Percentiles rank a stretch among this genome's conserved stretches.
phyloP scores from a whole-genome alignment of 1,139 yeast species.

The Magnusiomyces paraingens region DNA sequence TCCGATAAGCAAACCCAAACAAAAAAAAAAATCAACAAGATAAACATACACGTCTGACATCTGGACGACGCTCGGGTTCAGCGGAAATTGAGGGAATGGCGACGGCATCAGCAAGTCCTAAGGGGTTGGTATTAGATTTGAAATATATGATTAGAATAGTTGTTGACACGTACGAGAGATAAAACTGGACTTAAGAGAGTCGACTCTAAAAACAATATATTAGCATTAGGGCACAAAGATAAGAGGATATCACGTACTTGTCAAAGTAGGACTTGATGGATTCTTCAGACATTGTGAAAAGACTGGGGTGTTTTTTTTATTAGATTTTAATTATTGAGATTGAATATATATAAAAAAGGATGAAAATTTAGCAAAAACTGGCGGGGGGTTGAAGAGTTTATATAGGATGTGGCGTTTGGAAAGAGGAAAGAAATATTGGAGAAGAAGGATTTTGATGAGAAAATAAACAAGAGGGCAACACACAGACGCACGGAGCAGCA shows the following conservation, averaged over 20 bases:
- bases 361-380: background rate
- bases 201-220: conserved; percentile 21
- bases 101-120: conserved; percentile 68
- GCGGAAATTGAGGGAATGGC: conserved; percentile 93
- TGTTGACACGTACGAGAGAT: conserved; percentile 24
- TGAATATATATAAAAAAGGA: background rate
- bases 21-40: background rate
- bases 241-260: conserved; percentile 16
- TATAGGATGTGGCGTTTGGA: background rate
- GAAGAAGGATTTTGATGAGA: background rate
- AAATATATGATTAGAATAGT: background rate
- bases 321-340: background rate
- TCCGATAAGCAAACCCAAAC: no score
- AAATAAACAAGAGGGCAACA: background rate
- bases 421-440: background rate
- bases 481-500: background rate
- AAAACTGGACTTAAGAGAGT: conserved; percentile 30
- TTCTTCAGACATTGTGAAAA: conserved; percentile 22
- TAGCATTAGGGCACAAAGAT: background rate
- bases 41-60: conserved; percentile 45
- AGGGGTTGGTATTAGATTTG: background rate
- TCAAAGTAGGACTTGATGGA: conserved; percentile 19
- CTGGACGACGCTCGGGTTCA: conserved; percentile 79
- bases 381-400: background rate
- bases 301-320: background rate